phyloP scores from a whole-genome alignment of 345 rosid genomes.

The Erysimum cheiranthoides region DNA sequence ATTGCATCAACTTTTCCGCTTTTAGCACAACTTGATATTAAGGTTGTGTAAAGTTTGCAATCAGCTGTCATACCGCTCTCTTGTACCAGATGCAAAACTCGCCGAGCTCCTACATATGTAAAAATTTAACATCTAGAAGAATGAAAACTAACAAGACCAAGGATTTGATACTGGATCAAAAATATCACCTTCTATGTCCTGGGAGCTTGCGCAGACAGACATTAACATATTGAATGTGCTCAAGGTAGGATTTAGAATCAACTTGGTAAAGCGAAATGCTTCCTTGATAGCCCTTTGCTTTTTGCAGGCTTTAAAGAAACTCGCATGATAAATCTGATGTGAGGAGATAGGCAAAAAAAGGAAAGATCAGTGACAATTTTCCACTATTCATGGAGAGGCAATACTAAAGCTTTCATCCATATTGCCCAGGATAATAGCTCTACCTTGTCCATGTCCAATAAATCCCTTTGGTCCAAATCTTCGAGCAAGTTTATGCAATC shows the following conservation, averaged over 20 bases:
- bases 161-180: background rate
- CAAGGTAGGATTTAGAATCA: conserved; percentile 79
- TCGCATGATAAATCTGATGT: conserved; percentile 80
- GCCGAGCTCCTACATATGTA: conserved; percentile 69
- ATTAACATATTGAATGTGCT: conserved; percentile 97
- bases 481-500: conserved; percentile 79
- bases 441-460: conserved; percentile 87
- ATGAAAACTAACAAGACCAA: conserved; percentile 22
- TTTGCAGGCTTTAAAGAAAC: conserved; percentile 81
- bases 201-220: conserved; percentile 83
- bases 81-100: conserved; percentile 72
- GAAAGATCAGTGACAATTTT: conserved; percentile 20
- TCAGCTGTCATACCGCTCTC: conserved; percentile 74
- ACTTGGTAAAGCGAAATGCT: conserved; percentile 86
- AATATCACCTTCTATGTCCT: conserved; percentile 74
- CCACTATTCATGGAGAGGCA: background rate
- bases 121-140: conserved; percentile 24
- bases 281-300: conserved; percentile 69
- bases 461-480: conserved; percentile 65
- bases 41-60: conserved; percentile 90
- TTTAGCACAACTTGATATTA: conserved; percentile 93
- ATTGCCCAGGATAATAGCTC: conserved; percentile 22
- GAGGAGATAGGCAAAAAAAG: conserved; percentile 12
- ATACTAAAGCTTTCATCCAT: conserved; percentile 21
- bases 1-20: conserved; percentile 94